These are phyloP conservation scores for Cajanus cajan DNA, from an alignment of 306 rosid genomes.

Conservation along the genomic window DNA sequence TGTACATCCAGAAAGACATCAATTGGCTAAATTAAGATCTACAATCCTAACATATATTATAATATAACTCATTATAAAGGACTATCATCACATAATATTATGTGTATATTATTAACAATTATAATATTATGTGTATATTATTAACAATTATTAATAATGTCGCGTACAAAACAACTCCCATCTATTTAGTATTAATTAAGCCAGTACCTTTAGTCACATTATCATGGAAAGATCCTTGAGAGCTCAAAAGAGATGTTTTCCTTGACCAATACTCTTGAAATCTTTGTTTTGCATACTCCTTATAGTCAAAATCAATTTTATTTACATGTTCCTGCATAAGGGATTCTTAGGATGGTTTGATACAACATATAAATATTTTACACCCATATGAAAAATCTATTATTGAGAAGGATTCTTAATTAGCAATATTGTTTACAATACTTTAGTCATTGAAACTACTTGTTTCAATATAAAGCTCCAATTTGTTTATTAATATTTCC, in stretches of 20 bases:
- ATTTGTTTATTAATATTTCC: background rate
- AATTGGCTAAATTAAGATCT: background rate
- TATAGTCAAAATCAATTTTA: conserved; percentile 73
- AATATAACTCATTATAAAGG: background rate
- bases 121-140: too few species aligned
- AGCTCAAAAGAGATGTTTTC: conserved; percentile 42
- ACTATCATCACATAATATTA: background rate
- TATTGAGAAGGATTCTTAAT: background rate
- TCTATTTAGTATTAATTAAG: too few species aligned
- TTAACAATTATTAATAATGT: too few species aligned
- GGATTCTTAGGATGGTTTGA: background rate
- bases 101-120: background rate
- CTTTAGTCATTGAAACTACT: too few species aligned
- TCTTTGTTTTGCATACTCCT: conserved; percentile 77
- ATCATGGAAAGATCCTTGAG: conserved; percentile 25
- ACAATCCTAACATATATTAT: background rate
- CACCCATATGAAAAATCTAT: background rate
- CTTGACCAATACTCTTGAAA: conserved; percentile 64
- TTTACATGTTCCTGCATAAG: conserved; percentile 65
- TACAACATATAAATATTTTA: background rate
- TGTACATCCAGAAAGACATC: background rate
- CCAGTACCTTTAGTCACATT: conserved; percentile 14
- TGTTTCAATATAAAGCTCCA: too few species aligned
- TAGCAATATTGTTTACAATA: background rate
- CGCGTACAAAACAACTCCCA: too few species aligned